Base-by-base conservation (phyloP, 768 basidiomycete species). In the Pholiota molesta region DNA sequence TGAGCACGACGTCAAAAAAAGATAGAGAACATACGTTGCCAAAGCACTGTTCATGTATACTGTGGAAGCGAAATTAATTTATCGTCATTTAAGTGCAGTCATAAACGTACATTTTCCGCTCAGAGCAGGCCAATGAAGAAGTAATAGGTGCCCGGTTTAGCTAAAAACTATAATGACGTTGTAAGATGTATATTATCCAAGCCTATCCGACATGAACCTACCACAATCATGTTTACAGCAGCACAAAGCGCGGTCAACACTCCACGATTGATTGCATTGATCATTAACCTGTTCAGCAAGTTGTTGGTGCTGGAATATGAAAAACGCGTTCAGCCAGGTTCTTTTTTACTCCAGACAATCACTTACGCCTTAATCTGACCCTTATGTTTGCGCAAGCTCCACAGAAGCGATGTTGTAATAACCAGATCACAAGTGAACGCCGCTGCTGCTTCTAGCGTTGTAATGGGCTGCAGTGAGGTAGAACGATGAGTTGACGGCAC, bases 261-360 rank as follows among this genome's bases (percentile, higher is more conserved):
- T 1, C 69, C 69, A 10, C 69, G 65, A 51, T 69, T 69, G 19
- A 71, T 60, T 21, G 69, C 68, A 31, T 65, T 64, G 35, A 69
- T 62, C 59, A 67, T 69, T 5, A 71, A 59, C 9, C 33, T 64
- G n/a, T 62, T 62, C 28, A 71, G 55, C 49, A 71, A 59, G 6
- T 42, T 56, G 39, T 69, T 69, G n/a, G 70, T 69, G 3, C 70
- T 68, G 35, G 26, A 26, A 26, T 26, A 21, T 33, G 40, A 40
- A 53, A 45, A 33, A 57, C 16, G 52, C 37, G 3, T 59, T 2
- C 11, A 35, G 11, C 31, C 16, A 8, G 8, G 45, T 19, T 16
- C 11, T 9, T 37, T 21, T 14, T 19, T 29, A 28, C 8, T 19
- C 21, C 21, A 21, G 35, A 33, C 1, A 21, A 29, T 47, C 14